phyloP scores from a whole-genome alignment of 2,329 filamentous ascomycete species.

The Talaromyces sp. region DNA sequence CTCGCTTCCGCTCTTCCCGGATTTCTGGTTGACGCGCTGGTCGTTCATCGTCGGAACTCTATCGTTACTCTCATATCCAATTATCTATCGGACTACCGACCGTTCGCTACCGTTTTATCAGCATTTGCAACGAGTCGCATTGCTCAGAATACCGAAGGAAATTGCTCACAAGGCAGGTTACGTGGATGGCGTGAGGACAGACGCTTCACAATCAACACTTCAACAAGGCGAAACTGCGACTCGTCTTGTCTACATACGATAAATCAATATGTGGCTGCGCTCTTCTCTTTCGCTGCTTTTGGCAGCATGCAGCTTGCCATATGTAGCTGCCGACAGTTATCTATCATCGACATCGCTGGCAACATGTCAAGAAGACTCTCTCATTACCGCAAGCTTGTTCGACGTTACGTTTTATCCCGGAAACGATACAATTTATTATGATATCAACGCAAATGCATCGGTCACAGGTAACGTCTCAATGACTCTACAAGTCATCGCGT shows the following conservation, averaged over 20 bases:
- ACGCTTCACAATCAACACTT: neutral
- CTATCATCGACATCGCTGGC: conserved; percentile 18
- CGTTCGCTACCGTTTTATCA: neutral
- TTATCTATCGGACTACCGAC: neutral
- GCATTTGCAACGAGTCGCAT: neutral
- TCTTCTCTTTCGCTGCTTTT: conserved; percentile 6
- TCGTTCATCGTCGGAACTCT: conserved; percentile 1
- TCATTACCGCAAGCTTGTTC: conserved; percentile 22
- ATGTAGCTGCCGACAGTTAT: conserved; percentile 13
- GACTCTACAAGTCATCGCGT: conserved; percentile 21
- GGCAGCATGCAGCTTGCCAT: conserved; percentile 8
- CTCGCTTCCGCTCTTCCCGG: conserved; percentile 3
- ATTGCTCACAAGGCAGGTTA: neutral
- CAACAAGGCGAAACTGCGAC: neutral
- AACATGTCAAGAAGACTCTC: conserved; percentile 20
- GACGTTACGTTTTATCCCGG: conserved; percentile 19
- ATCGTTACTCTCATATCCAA: neutral
- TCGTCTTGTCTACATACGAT: neutral
- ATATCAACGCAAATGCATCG: conserved; percentile 21
- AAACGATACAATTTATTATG: conserved; percentile 20
- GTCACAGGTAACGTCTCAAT: conserved; percentile 21
- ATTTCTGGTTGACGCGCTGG: neutral
- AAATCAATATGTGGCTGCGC: conserved; percentile 12
- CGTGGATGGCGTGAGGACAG: neutral
- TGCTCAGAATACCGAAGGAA: neutral